Conservation (phyloP, 2,329 filamentous ascomycete genomes). For the Lachnellula hyalina region DNA sequence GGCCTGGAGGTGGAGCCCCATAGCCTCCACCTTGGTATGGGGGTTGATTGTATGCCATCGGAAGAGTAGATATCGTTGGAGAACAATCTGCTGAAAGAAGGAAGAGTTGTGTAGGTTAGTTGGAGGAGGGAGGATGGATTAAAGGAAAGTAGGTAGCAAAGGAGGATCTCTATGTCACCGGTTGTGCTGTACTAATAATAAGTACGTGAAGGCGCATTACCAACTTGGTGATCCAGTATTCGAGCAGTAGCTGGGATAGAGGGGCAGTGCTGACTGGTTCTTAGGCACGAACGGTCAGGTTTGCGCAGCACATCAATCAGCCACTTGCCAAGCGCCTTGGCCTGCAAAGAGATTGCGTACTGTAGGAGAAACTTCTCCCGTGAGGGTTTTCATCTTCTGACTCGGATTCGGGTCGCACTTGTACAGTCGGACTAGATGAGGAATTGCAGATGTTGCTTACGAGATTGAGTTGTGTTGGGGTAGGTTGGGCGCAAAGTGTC, state of each 20-base stretch:
- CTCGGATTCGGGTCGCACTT: no score
- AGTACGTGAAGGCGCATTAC: slow-evolving; percentile 2
- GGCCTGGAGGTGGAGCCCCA: slow-evolving; percentile 15
- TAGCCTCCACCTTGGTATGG: slow-evolving; percentile 9
- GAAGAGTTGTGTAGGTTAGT: background rate
- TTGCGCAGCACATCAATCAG: slow-evolving; percentile 4
- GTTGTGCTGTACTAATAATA: background rate
- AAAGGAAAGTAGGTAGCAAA: background rate
- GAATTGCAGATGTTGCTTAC: background rate
- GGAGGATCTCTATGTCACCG: background rate
- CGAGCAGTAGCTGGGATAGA: background rate
- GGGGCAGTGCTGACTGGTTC: slow-evolving; percentile 8
- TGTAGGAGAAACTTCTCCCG: background rate
- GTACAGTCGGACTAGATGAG: no score
- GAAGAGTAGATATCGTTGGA: background rate
- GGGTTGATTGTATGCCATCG: slow-evolving; percentile 20
- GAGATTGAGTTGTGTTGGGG: background rate
- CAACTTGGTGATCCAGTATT: background rate
- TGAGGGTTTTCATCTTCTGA: background rate
- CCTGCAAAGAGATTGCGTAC: background rate
- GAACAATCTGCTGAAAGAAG: slow-evolving; percentile 4
- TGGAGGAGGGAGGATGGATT: background rate
- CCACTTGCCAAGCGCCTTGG: slow-evolving; percentile 8
- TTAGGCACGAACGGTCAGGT: background rate
- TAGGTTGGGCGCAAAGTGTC: background rate